Conservation (phyloP, 2,329 filamentous ascomycete genomes). For the Colletotrichum magnum region DNA sequence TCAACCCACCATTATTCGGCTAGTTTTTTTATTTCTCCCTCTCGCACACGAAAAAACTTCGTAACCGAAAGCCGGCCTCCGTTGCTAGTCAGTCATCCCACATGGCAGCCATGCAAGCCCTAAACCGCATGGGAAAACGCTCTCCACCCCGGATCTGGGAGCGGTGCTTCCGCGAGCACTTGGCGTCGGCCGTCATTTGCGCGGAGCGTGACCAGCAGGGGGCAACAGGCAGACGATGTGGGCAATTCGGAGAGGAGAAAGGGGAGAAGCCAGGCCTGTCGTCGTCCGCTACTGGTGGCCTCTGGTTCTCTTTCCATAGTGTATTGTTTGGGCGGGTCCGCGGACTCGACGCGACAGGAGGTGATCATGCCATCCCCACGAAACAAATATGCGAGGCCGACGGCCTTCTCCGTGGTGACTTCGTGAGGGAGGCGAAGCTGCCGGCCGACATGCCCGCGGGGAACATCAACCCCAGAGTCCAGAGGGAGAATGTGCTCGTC, state of each 20-base stretch:
- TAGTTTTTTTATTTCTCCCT: not conserved
- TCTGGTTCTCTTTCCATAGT: not conserved
- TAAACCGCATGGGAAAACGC: slow-evolving; percentile 23
- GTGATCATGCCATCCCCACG: slow-evolving; percentile 14
- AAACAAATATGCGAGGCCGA: slow-evolving; percentile 6
- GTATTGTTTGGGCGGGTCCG: slow-evolving; percentile 12
- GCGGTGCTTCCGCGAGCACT: slow-evolving; percentile 36
- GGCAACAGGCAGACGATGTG: not conserved
- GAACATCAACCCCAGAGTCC: no score
- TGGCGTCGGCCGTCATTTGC: slow-evolving; percentile 31
- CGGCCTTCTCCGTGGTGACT: not conserved
- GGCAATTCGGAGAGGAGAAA: not conserved
- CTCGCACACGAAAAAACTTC: slow-evolving; percentile 4
- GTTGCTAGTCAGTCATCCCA: slow-evolving; percentile 33
- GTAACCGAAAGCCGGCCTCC: slow-evolving; percentile 21
- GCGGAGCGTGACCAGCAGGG: slow-evolving; percentile 12
- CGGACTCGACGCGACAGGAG: slow-evolving; percentile 7
- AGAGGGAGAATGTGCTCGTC: no score
- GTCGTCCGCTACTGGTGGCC: not conserved
- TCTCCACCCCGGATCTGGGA: slow-evolving; percentile 39
- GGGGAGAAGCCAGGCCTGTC: not conserved
- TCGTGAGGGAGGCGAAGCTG: not conserved
- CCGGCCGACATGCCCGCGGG: no score
- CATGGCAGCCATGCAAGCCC: slow-evolving; percentile 42
- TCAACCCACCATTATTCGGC: not conserved